Evolutionary conservation across 2,329 filamentous ascomycete genomes (phyloP), one percentile per base, ranked within the genome.

Genomic region (Ophiocordyceps polyrhachis-furcata): DNA sequence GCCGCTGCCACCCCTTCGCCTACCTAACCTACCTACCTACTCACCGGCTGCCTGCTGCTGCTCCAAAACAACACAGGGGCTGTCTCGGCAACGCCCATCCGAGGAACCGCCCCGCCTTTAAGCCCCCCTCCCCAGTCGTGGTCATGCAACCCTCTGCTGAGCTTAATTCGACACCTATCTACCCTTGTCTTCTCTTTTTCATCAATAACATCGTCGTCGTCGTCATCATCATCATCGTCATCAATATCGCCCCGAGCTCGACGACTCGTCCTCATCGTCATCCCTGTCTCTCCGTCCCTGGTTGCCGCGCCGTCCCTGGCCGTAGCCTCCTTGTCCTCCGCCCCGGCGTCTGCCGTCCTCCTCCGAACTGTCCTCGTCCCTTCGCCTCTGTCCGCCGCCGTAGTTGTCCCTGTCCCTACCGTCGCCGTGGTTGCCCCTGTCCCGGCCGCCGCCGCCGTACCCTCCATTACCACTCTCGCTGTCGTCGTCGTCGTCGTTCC

Each of bases 371-470:
- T 41, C 20, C 15, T 51, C 45, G 38, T 21, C 38, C 20, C 52
- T 19, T 3, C 42, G 19, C 6, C 19, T 15, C 13, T 21, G 47
- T 17, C 37, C n/a, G 21, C 53, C 49, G 43, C 32, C 40, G 17
- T 52, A 50, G 19, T 52, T 43, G 15, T 54, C 48, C 19, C 47
- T 32, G 15, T 31, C 21, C 13, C 25, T 4, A n/a, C 28, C 17
- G 25, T 14, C 25, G 23, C 35, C 35, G 11, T 32, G 48, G 21
- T 48, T 49, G 32, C 42, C 11, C 17, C 43, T 20, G 13, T 25
- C 25, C 15, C 31, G 49, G 21, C 49, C 49, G 38, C 44, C 37
- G 19, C 45, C 28, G 17, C 49, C 54, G 29, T 55, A 52, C 12
- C 52, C 2, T 38, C 47, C 44, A 38, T 53, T 40, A 14, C 47